A percentile compares a stretch with the other conserved stretches of the same genome.
Evolutionary conservation across 2,329 filamentous ascomycete species (phyloP).

Genomic region (Colletotrichum theobromicola): DNA sequence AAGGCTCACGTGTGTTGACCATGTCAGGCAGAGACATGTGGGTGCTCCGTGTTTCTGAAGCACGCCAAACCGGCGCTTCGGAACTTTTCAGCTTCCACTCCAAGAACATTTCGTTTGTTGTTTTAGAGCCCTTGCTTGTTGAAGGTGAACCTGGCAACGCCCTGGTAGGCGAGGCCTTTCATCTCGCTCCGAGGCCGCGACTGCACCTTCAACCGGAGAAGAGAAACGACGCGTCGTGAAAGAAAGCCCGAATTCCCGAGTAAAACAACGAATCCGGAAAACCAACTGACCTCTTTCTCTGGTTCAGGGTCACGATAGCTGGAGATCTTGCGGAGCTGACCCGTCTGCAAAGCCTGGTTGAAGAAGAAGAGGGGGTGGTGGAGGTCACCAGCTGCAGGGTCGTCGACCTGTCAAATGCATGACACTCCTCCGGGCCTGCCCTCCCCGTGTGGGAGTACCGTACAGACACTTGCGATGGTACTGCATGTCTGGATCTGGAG

Average conservation of each 20-base stretch:
- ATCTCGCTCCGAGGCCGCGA: neutral
- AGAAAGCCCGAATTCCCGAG: neutral
- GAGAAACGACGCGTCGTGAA: neutral
- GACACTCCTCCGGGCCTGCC: neutral
- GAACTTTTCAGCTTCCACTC: neutral
- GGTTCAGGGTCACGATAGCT: neutral
- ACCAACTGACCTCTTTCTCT: neutral
- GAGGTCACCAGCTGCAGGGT: neutral
- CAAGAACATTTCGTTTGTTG: neutral
- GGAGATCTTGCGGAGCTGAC: neutral
- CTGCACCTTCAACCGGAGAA: neutral
- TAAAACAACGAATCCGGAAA: neutral
- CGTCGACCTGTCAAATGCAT: neutral
- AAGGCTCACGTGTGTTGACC: neutral
- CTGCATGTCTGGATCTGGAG: slow-evolving; percentile 1
- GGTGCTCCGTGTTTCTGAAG: neutral
- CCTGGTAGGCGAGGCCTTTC: neutral
- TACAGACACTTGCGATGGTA: neutral
- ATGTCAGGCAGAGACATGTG: too few relatives aligned
- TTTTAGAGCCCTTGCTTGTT: neutral
- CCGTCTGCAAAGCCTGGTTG: neutral
- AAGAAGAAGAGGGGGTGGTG: neutral
- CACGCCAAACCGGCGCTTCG: neutral
- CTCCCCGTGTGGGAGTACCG: neutral
- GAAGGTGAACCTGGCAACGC: neutral